A percentile compares a stretch with the other conserved stretches of the same genome.
phyloP scores from a whole-genome alignment of 2,329 filamentous ascomycete species.

The Pleoardoris graminearum region DNA sequence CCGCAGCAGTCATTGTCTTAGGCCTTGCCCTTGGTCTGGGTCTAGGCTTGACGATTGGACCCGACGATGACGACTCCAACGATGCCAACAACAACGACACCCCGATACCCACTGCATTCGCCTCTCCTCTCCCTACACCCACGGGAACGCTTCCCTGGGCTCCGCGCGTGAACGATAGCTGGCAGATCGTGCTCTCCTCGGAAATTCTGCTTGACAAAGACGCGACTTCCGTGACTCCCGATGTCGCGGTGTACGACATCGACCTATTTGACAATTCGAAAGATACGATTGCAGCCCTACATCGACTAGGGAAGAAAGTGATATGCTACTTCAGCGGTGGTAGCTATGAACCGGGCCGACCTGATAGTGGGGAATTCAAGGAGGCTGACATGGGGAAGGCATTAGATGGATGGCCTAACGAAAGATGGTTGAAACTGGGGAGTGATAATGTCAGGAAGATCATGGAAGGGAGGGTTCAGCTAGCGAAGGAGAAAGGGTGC shows the following conservation, averaged over 20 bases:
- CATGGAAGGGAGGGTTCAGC: conserved; percentile 63
- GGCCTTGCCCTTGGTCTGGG: conserved; percentile 60
- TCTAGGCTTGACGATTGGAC: conserved; percentile 53
- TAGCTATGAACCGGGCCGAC: conserved; percentile 66
- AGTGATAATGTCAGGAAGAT: conserved; percentile 64
- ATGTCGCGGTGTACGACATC: conserved; percentile 65
- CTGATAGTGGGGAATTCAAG: conserved; percentile 61
- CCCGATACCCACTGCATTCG: conserved; percentile 24
- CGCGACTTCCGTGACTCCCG: conserved; percentile 47
- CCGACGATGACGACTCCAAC: conserved; percentile 25
- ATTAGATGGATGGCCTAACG: conserved; percentile 67
- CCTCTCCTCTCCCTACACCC: conserved; percentile 29
- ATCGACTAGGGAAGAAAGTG: conserved; percentile 60
- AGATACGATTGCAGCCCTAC: conserved; percentile 53
- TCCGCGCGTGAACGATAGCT: conserved; percentile 57
- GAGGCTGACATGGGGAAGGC: conserved; percentile 60
- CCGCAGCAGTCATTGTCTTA: conserved; percentile 46
- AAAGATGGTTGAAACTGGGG: conserved; percentile 67
- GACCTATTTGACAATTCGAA: conserved; percentile 59
- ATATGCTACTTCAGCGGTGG: conserved; percentile 79
- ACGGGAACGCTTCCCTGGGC: conserved; percentile 52
- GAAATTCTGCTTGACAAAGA: conserved; percentile 41
- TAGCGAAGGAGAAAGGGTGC: conserved; percentile 65
- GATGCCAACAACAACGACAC: conserved; percentile 5
- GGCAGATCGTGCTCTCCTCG: conserved; percentile 64